These are phyloP conservation scores for Mortierella polycephala DNA, from an alignment of 371 early-diverging fungal genomes.

Conservation along the genomic window DNA sequence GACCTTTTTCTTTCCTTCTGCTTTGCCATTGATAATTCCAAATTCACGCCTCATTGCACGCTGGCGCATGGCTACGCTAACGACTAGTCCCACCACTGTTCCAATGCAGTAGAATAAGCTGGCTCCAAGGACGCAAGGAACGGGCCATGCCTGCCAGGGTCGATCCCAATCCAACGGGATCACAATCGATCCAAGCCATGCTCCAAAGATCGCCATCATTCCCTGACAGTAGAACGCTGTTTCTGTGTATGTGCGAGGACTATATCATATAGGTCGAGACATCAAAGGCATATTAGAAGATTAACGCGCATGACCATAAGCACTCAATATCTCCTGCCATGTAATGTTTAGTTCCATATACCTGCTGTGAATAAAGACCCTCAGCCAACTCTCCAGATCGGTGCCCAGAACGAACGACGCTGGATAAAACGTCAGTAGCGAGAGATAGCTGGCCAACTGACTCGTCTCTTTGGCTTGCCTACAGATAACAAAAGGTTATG, in stretches of 20 bases:
- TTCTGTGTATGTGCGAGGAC: constrained; percentile 41
- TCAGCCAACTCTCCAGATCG: constrained; percentile 36
- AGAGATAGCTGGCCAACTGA: constrained; percentile 35
- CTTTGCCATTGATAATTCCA: constrained; percentile 17
- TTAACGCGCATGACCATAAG: no score
- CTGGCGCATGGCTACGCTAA: constrained; percentile 39
- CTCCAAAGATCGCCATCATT: constrained; percentile 55
- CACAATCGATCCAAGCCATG: constrained; percentile 59
- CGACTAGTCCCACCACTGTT: constrained; percentile 39
- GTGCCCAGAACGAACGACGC: constrained; percentile 45
- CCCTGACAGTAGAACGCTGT: constrained; percentile 48
- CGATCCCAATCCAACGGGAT: constrained; percentile 62
- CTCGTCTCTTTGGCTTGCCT: constrained; percentile 47
- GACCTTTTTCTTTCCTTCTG: constrained; percentile 4
- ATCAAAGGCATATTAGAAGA: background rate
- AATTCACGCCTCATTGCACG: constrained; percentile 32
- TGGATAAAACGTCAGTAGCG: constrained; percentile 47
- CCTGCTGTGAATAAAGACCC: constrained; percentile 48
- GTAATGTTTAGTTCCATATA: constrained; percentile 1
- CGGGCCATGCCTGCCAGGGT: constrained; percentile 62
- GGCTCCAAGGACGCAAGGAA: constrained; percentile 56
- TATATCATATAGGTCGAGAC: background rate
- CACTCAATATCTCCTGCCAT: background rate
- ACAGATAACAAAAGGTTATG: background rate
- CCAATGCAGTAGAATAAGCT: constrained; percentile 55